A percentile compares a stretch with the other conserved stretches of the same genome.
Conservation (phyloP, 2,329 filamentous ascomycete species). For the Xylaria sp. region DNA sequence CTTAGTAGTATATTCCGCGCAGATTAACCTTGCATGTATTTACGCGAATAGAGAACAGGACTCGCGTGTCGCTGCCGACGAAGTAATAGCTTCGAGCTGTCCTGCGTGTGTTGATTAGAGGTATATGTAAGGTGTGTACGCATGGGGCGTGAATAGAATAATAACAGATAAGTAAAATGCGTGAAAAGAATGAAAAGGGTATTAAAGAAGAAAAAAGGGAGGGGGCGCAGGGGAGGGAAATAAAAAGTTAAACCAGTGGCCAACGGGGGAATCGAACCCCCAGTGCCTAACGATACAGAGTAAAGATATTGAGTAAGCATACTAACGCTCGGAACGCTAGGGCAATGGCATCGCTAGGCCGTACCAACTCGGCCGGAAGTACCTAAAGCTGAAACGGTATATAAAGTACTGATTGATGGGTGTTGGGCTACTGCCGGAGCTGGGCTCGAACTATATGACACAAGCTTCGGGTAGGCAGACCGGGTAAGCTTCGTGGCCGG, state of each 20-base stretch:
- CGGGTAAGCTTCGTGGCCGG: too few relatives aligned
- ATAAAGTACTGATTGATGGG: background rate
- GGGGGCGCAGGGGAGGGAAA: background rate
- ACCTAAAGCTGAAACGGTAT: background rate
- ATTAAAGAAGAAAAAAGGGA: too few relatives aligned
- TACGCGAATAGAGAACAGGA: background rate
- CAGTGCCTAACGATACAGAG: background rate
- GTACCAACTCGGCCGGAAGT: background rate
- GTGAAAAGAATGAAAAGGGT: background rate
- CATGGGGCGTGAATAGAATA: too few relatives aligned
- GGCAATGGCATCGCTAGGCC: background rate
- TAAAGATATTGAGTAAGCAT: background rate
- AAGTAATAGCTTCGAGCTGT: background rate
- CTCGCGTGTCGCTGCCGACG: background rate
- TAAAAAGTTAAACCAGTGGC: background rate
- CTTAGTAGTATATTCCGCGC: background rate
- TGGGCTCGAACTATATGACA: background rate
- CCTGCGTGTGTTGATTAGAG: too few relatives aligned
- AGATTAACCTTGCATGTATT: background rate
- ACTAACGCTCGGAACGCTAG: background rate
- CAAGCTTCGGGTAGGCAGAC: background rate
- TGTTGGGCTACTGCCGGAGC: background rate
- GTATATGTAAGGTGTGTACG: too few relatives aligned
- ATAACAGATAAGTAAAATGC: too few relatives aligned
- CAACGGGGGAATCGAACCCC: background rate